Percentiles rank a stretch among this genome's conserved stretches.
Evolutionary conservation across 495 filamentous ascomycete genomes (phyloP).

Genomic region (Aspergillus wentii): DNA sequence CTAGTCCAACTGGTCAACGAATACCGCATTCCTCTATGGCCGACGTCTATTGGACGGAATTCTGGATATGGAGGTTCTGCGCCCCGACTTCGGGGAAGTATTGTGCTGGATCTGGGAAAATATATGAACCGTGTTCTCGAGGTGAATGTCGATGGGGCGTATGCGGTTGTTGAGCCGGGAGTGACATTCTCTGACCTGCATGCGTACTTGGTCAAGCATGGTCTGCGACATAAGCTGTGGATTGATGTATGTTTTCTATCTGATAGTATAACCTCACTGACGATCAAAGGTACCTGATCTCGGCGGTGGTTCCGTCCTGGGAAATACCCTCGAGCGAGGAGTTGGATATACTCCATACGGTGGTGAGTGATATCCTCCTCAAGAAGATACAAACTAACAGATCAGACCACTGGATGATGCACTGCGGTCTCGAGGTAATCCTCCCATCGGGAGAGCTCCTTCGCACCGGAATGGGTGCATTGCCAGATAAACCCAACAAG

Average conservation of each 20-base stretch:
- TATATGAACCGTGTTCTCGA: conserved; percentile 52
- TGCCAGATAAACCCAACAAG: neutral
- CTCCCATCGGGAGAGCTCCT: conserved; percentile 50
- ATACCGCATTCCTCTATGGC: conserved; percentile 46
- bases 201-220: conserved; percentile 41
- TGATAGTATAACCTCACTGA: neutral
- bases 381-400: conserved; percentile 43
- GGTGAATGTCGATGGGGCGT: conserved; percentile 47
- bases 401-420: conserved; percentile 52
- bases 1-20: conserved; percentile 44
- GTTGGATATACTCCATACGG: conserved; percentile 52
- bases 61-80: conserved; percentile 45
- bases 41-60: conserved; percentile 51
- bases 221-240: conserved; percentile 24
- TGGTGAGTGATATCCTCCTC: conserved; percentile 16
- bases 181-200: conserved; percentile 52
- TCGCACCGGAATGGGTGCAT: conserved; percentile 52
- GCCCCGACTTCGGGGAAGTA: conserved; percentile 46
- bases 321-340: conserved; percentile 53
- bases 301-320: conserved; percentile 51
- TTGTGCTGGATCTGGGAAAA: conserved; percentile 49
- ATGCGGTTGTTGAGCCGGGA: conserved; percentile 53
- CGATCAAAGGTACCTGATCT: conserved; percentile 43
- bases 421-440: conserved; percentile 53
- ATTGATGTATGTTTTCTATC: conserved; percentile 37